Percentiles rank a stretch among this genome's conserved stretches.
Evolutionary conservation across 2,329 filamentous ascomycete genomes (phyloP).

Genomic region (Hymenoscyphus infarciens): DNA sequence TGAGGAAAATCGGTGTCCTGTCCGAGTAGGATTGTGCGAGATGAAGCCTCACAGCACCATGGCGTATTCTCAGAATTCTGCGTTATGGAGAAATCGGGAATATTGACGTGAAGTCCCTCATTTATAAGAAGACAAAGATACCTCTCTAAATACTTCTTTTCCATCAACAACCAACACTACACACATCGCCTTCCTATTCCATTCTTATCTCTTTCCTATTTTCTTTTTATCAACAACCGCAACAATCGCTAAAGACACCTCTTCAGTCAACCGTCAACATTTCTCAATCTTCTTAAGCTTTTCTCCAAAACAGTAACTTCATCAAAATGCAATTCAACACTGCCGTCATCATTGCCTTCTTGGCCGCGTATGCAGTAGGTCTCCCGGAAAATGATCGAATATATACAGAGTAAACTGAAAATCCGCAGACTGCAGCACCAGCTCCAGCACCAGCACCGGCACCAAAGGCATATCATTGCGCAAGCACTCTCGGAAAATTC

Average conservation of each 20-base stretch:
- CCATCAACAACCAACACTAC: too few relatives aligned
- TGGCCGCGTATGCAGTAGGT: background rate
- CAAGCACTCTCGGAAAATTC: background rate
- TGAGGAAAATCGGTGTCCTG: too few relatives aligned
- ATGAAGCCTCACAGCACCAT: too few relatives aligned
- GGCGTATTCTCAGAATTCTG: too few relatives aligned
- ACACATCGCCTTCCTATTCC: too few relatives aligned
- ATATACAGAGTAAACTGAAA: background rate
- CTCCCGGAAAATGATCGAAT: background rate
- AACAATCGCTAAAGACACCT: background rate
- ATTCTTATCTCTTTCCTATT: background rate
- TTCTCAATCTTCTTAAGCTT: background rate
- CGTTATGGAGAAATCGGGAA: too few relatives aligned
- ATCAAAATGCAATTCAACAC: conserved; percentile 11
- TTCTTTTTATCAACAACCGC: background rate
- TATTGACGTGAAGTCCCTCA: too few relatives aligned
- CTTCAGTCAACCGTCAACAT: background rate
- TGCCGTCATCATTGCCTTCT: background rate
- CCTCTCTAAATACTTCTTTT: too few relatives aligned
- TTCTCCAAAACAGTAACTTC: background rate
- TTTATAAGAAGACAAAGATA: too few relatives aligned
- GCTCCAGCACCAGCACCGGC: background rate
- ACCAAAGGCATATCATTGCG: background rate
- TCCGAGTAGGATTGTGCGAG: too few relatives aligned
- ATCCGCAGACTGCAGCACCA: background rate